These are phyloP conservation scores for Cladosporium sp. DNA, from an alignment of 2,329 filamentous ascomycete genomes.

Conservation along the genomic window DNA sequence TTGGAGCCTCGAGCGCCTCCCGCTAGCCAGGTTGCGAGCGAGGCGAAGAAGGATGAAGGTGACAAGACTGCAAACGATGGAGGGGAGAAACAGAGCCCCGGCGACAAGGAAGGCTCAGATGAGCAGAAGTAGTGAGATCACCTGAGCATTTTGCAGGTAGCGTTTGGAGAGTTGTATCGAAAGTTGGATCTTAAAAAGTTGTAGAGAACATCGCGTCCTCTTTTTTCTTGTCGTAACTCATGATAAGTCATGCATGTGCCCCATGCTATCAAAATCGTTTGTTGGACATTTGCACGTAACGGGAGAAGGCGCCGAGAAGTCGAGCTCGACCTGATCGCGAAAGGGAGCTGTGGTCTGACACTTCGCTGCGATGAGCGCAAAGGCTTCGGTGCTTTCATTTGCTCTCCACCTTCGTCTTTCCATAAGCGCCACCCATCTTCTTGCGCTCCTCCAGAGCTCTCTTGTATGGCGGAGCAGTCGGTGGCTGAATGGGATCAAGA, in stretches of 20 bases:
- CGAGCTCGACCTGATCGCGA: no score
- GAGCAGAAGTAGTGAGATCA: neutral
- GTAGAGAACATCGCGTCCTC: no score
- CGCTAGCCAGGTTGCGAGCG: neutral
- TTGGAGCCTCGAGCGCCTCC: neutral
- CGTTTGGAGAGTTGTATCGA: neutral
- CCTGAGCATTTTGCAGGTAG: neutral
- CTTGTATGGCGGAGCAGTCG: constrained; percentile 94
- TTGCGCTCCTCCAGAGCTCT: constrained; percentile 82
- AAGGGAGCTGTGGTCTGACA: no score
- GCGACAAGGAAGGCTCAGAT: neutral
- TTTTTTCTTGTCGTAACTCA: no score
- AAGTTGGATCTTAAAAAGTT: neutral
- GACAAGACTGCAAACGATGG: neutral
- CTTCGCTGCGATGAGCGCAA: no score
- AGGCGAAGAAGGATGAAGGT: neutral
- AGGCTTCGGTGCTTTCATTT: neutral
- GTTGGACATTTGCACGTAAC: no score
- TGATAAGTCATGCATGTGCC: no score
- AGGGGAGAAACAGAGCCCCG: neutral
- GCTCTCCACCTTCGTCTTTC: constrained; percentile 62
- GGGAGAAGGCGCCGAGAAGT: no score
- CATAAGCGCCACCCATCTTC: constrained; percentile 72
- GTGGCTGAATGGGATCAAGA: constrained; percentile 89
- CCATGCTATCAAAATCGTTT: no score